These are phyloP conservation scores for Cymbidium sinense DNA, from an alignment of 106 monocot genomes.

Conservation along the genomic window DNA sequence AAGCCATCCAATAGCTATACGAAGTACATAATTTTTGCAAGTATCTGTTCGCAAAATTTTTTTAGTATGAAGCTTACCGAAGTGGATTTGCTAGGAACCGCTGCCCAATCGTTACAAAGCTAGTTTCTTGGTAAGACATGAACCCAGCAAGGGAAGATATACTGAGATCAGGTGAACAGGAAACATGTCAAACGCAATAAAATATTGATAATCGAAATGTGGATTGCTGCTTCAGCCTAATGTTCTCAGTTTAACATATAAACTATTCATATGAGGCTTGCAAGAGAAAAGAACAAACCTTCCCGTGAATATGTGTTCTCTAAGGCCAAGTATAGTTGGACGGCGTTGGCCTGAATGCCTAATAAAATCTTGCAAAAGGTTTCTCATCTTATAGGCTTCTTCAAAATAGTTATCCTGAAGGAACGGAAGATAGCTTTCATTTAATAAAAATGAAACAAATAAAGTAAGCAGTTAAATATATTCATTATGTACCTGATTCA, in stretches of 20 bases:
- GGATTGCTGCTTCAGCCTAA: background rate
- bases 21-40: background rate
- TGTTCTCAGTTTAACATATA: background rate
- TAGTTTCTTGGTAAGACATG: constrained; percentile 84
- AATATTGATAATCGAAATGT: background rate
- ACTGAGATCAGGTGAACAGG: constrained; percentile 26
- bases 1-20: background rate
- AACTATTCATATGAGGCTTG: background rate
- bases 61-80: constrained; percentile 21
- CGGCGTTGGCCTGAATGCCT: constrained; percentile 19
- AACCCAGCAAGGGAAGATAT: constrained; percentile 78
- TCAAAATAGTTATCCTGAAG: constrained; percentile 74
- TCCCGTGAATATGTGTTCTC: constrained; percentile 86
- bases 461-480: background rate
- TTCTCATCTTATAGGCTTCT: constrained; percentile 78
- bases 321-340: constrained; percentile 72
- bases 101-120: constrained; percentile 82
- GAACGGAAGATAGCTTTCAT: background rate
- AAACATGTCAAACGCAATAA: background rate
- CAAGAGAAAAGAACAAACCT: constrained; percentile 24
- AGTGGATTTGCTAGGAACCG: constrained; percentile 70
- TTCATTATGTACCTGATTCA: constrained; percentile 56
- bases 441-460: background rate
- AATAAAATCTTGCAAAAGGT: constrained; percentile 68
- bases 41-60: background rate